phyloP scores from a whole-genome alignment of 495 filamentous ascomycete species.

The Pseudoneurospora amorphoporcata region DNA sequence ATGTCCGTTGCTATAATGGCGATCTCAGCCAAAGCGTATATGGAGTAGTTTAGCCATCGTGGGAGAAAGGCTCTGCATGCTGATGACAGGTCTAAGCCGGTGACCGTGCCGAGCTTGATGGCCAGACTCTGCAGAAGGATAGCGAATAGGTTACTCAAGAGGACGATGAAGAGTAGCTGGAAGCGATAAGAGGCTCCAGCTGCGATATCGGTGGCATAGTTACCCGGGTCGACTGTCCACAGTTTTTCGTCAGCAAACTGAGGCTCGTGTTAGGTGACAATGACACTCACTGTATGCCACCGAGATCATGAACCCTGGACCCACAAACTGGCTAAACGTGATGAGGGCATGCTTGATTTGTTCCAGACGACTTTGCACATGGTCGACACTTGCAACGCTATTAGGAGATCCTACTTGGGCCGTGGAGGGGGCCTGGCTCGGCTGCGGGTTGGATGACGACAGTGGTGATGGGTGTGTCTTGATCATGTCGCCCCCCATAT shows the following conservation, averaged over 20 bases:
- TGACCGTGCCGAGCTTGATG: conserved; percentile 78
- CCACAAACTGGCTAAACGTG: conserved; percentile 69
- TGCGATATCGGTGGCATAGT: conserved; percentile 76
- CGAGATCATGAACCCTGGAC: conserved; percentile 76
- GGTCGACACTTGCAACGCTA: background rate
- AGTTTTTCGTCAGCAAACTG: background rate
- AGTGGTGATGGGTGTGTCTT: background rate
- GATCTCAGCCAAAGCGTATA: conserved; percentile 67
- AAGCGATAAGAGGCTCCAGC: conserved; percentile 57
- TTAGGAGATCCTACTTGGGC: background rate
- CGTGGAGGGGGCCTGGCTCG: background rate
- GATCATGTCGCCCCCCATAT: background rate
- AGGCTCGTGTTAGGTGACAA: conserved; percentile 15
- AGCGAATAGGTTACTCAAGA: conserved; percentile 76
- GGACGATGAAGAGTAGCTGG: conserved; percentile 66
- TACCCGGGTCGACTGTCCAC: conserved; percentile 64
- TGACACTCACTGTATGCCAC: conserved; percentile 47
- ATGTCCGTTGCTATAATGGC: conserved; percentile 88
- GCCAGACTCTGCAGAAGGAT: conserved; percentile 75
- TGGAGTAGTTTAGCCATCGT: conserved; percentile 60
- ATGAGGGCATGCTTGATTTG: conserved; percentile 30
- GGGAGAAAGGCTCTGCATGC: conserved; percentile 69
- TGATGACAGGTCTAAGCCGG: conserved; percentile 70
- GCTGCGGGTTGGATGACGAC: background rate
- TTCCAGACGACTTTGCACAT: conserved; percentile 2